phyloP scores from a whole-genome alignment of 2,329 filamentous ascomycete genomes.

The Metarhizium brunneum region DNA sequence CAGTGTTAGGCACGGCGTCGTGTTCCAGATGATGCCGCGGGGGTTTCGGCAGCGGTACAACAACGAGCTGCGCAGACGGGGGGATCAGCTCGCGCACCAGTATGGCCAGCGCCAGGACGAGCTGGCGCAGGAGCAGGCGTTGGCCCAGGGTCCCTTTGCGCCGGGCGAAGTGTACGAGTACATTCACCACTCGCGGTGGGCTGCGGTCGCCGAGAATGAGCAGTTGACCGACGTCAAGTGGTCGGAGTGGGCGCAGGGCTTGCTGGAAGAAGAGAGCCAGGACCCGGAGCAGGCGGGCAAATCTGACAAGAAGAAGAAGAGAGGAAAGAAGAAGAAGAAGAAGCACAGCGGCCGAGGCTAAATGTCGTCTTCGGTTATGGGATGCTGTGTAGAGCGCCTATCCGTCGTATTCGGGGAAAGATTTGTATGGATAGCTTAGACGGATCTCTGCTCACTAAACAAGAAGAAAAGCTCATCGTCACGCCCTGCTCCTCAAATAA shows the following conservation, averaged over 20 bases:
- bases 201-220: not conserved
- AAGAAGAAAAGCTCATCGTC: too few relatives aligned
- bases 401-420: too few relatives aligned
- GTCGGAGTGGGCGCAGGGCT: not conserved
- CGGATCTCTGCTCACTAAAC: too few relatives aligned
- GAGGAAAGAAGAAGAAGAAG: not conserved
- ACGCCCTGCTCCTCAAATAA: too few relatives aligned
- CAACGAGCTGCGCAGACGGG: not conserved
- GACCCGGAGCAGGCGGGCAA: not conserved
- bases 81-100: not conserved
- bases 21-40: not conserved
- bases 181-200: not conserved
- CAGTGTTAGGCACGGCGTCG: not conserved
- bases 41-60: not conserved
- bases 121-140: not conserved
- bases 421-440: too few relatives aligned
- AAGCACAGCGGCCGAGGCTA: not conserved
- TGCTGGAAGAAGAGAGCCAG: not conserved
- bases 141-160: not conserved
- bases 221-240: not conserved
- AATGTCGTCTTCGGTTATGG: too few relatives aligned
- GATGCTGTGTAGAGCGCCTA: too few relatives aligned
- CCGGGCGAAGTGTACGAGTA: not conserved
- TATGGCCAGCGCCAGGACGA: not conserved
- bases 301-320: not conserved